Base-by-base conservation (phyloP, 371 early-diverging fungal species). In the Saksenaea vasiformis region DNA sequence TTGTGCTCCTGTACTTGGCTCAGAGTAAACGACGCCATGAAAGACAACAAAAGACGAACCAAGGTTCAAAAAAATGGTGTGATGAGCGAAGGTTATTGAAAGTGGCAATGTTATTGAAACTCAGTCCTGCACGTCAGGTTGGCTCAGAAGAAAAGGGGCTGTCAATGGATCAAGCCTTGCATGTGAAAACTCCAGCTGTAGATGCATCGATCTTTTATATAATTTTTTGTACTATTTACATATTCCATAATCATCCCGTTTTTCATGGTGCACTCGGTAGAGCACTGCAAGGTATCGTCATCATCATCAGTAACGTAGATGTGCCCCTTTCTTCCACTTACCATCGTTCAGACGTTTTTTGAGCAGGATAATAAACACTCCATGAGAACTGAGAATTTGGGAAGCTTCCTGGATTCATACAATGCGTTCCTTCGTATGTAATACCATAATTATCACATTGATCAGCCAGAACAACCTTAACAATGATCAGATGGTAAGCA, bases 401-500 rank as follows among this genome's bases (percentile, higher is more conserved):
- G 65, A 96, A 96, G 17, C 93, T 87, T 1, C 95, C 95, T 3
- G 97, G 97, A 68, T 95, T 95, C 35, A 94, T 76, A 60, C 87
- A 84, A 51, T 87, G 84, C 35, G 91, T 90, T 5, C 85, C 92
- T 67, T 92, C 90, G 69, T 93, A 91, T 39, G 81, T 85, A 31
- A 86, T 73, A 11, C 80, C 72, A 63, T 91, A 95, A 8, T 85
- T 71, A 34, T 93, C 93, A 68, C 87, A 90, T 65, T 84, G 84
- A 67, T 96, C 97, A 3, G 93, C 96, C 61, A 95, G 78, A n/a
- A 95, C 82, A 24, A 96, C 68, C 92, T 91, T 69, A 15, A n/a
- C 10, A 62, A 56, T 27, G 39, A 54, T n/a, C 11, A 34, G 8
- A 22, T 35, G 9, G 59, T 38, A 5, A 62, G n/a, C 31, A 8